Conservation (phyloP, 139 green algal species). For the Mesostigma viride region DNA sequence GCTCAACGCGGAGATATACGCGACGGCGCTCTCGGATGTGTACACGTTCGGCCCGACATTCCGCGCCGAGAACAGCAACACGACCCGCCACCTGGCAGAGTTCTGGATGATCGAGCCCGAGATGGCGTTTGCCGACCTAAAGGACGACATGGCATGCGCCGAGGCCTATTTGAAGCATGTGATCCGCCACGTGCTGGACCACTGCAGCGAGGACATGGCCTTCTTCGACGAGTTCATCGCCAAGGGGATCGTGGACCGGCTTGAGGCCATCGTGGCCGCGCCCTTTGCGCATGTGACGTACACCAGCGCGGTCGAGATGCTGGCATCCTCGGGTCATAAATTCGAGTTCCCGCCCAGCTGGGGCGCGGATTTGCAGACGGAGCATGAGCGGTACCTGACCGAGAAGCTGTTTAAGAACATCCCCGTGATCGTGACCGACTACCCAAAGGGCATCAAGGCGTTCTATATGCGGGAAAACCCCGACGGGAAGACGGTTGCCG, state of each 20-base stretch:
- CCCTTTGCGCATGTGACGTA: conserved; percentile 53
- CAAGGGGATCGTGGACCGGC: conserved; percentile 37
- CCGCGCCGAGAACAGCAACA: conserved; percentile 87
- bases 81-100: conserved; percentile 85
- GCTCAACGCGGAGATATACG: conserved; percentile 67
- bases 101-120: conserved; percentile 99
- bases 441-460: conserved; percentile 61
- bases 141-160: conserved; percentile 51
- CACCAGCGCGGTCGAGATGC: conserved; percentile 57
- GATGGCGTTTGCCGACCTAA: conserved; percentile 88
- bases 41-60: conserved; percentile 86
- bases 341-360: conserved; percentile 60
- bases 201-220: conserved; percentile 56
- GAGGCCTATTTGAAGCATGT: conserved; percentile 47
- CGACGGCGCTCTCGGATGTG: conserved; percentile 48
- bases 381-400: conserved; percentile 63
- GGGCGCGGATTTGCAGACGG: conserved; percentile 44
- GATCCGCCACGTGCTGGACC: conserved; percentile 40
- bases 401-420: conserved; percentile 43
- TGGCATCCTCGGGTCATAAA: conserved; percentile 37
- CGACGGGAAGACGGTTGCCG: conserved; percentile 62
- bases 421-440: conserved; percentile 45
- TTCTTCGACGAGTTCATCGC: conserved; percentile 57
- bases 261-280: conserved; percentile 25
- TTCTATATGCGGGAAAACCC: conserved; percentile 76